Conservation (phyloP, 352 stramenopile species). For the Phytopythium montanum region DNA sequence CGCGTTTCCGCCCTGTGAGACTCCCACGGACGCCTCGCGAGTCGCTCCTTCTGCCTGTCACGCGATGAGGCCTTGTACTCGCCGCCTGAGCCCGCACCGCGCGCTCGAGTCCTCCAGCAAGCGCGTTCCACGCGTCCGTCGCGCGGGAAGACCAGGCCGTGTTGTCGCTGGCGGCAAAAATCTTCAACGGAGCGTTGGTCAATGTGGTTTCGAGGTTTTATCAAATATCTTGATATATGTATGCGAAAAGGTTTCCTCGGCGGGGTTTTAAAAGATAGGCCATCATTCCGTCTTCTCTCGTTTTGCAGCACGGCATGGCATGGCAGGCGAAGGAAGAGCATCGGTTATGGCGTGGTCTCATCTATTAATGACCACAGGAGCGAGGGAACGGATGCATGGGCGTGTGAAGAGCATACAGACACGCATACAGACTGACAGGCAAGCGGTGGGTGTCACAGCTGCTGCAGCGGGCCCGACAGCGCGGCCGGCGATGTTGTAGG, state of each 20-base stretch:
- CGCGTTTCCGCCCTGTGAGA: not conserved
- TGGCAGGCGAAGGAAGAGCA: not conserved
- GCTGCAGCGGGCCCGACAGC: constrained; percentile 10
- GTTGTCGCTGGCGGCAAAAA: constrained; percentile 26
- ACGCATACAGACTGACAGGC: not conserved
- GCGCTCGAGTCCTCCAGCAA: constrained; percentile 4
- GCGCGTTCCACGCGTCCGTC: constrained; percentile 1
- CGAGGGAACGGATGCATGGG: not conserved
- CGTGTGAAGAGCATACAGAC: not conserved
- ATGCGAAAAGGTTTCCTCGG: constrained; percentile 6
- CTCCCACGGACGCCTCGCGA: not conserved
- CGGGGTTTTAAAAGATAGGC: constrained; percentile 9
- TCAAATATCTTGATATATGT: constrained; percentile 11
- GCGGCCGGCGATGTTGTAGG: constrained; percentile 14
- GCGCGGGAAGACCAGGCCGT: not conserved
- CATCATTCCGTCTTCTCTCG: constrained; percentile 5
- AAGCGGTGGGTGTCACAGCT: constrained; percentile 2
- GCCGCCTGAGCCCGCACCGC: constrained; percentile 9
- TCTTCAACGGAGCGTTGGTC: constrained; percentile 35
- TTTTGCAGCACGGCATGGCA: not conserved
- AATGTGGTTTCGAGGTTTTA: constrained; percentile 21
- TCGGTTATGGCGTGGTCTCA: not conserved
- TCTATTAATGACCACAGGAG: not conserved
- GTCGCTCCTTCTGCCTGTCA: not conserved
- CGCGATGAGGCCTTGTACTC: not conserved